Evolutionary conservation across 768 basidiomycete species (phyloP).

Genomic region (Boletus fagicola): DNA sequence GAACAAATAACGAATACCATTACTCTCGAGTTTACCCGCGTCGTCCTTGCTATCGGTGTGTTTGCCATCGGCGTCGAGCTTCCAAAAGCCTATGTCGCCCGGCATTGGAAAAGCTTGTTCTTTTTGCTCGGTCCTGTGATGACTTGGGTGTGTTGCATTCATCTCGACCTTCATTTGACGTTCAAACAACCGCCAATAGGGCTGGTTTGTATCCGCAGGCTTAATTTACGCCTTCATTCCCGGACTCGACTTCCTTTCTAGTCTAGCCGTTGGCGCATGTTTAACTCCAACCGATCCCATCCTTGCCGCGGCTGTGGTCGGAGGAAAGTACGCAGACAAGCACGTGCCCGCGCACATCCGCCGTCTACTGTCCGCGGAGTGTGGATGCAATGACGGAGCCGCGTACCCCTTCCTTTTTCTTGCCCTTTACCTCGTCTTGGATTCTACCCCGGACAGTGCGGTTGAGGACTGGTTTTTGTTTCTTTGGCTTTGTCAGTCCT

Average conservation of each 20-base stretch:
- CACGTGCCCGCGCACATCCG: conserved; percentile 87
- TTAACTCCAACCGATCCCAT: conserved; percentile 76
- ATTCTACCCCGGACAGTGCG: conserved; percentile 57
- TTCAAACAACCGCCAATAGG: conserved; percentile 41
- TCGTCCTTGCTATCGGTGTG: conserved; percentile 94
- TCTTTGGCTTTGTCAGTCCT: conserved; percentile 77
- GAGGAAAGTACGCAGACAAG: conserved; percentile 97
- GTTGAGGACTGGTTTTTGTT: conserved; percentile 85
- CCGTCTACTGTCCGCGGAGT: conserved; percentile 67
- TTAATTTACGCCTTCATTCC: conserved; percentile 93
- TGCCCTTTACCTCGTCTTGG: conserved; percentile 81
- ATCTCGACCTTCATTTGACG: background rate
- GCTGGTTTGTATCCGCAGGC: conserved; percentile 91
- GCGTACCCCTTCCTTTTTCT: conserved; percentile 94
- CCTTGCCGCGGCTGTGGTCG: conserved; percentile 56
- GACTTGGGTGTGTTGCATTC: conserved; percentile 64
- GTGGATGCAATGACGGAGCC: conserved; percentile 95
- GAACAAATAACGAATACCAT: conserved; percentile 62
- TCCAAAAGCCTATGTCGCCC: conserved; percentile 90
- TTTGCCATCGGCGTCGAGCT: conserved; percentile 98
- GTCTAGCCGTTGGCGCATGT: conserved; percentile 87
- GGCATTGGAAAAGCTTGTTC: conserved; percentile 89
- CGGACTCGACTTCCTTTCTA: conserved; percentile 82
- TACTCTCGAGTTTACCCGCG: conserved; percentile 85
- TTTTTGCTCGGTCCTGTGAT: conserved; percentile 82